Evolutionary conservation across 805 yeast species (phyloP).

Genomic region (Candida namnaoensis): DNA sequence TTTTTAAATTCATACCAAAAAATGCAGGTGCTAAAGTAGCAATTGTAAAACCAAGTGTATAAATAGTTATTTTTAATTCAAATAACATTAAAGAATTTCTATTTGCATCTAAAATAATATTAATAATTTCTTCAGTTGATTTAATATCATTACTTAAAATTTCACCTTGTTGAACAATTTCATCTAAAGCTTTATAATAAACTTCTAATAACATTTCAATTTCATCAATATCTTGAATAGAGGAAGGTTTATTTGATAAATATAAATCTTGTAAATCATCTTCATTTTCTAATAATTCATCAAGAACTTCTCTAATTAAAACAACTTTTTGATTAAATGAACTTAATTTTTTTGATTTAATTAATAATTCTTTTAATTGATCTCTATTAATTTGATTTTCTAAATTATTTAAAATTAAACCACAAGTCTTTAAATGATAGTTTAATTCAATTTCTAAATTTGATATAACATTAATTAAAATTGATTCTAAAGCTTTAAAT

Average conservation of each 20-base stretch:
- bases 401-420: conserved; percentile 54
- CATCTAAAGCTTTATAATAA: conserved; percentile 87
- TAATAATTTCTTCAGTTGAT: conserved; percentile 89
- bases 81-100: conserved; percentile 84
- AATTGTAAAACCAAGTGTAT: conserved; percentile 77
- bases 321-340: conserved; percentile 68
- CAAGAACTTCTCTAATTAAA: conserved; percentile 73
- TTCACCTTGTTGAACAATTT: conserved; percentile 85
- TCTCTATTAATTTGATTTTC: conserved; percentile 78
- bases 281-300: conserved; percentile 78
- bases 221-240: conserved; percentile 46
- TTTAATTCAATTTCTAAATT: conserved; percentile 69
- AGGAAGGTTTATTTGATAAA: conserved; percentile 33
- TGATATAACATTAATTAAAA: conserved; percentile 73
- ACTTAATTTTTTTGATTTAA: conserved; percentile 62
- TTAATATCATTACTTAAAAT: conserved; percentile 74
- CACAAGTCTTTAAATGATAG: conserved; percentile 48
- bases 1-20: conserved; percentile 81
- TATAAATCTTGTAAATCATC: conserved; percentile 81
- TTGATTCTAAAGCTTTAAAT: conserved; percentile 75
- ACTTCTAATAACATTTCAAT: conserved; percentile 83
- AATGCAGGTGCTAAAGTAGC: conserved; percentile 83
- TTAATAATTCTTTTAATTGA: conserved; percentile 61
- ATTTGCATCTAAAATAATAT: conserved; percentile 84
- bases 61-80: conserved; percentile 75